Evolutionary conservation across 352 stramenopile genomes (phyloP).

Genomic region (Elongisporangium anandrum): DNA sequence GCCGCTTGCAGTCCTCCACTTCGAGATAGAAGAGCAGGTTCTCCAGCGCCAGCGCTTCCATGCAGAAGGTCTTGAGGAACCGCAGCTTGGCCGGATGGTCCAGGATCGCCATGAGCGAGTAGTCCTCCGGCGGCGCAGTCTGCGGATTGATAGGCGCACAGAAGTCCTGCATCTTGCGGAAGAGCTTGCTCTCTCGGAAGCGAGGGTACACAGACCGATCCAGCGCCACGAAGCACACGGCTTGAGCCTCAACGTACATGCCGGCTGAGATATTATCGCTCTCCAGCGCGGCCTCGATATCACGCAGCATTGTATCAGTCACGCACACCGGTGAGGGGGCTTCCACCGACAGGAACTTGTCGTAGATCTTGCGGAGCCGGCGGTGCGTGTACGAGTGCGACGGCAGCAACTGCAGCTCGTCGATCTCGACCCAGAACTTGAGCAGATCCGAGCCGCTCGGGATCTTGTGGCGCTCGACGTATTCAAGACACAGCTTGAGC

Average conservation of each 20-base stretch:
- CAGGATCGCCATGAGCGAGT: constrained; percentile 56
- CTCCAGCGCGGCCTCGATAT: constrained; percentile 61
- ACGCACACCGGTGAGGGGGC: constrained; percentile 72
- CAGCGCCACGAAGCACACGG: constrained; percentile 57
- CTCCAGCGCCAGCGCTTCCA: constrained; percentile 75
- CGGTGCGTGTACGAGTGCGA: constrained; percentile 80
- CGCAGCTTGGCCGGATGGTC: constrained; percentile 68
- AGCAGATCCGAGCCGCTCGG: constrained; percentile 56
- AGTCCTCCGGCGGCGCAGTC: constrained; percentile 36
- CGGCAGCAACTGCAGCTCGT: constrained; percentile 64
- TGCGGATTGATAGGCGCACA: constrained; percentile 32
- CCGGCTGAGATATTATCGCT: constrained; percentile 62
- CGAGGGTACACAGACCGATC: constrained; percentile 74
- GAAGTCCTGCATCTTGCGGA: constrained; percentile 73
- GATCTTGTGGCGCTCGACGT: constrained; percentile 51
- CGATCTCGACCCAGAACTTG: constrained; percentile 80
- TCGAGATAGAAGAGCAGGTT: constrained; percentile 85
- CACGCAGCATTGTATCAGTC: constrained; percentile 53
- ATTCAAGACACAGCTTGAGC: constrained; percentile 71
- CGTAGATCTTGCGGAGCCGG: constrained; percentile 79
- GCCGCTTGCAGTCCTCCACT: constrained; percentile 79
- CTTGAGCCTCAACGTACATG: constrained; percentile 64
- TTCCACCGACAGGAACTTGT: constrained; percentile 79
- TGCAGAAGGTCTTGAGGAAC: constrained; percentile 86
- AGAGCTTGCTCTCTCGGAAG: constrained; percentile 73